These are phyloP conservation scores for Trichoderma sp. DNA, from an alignment of 2,329 filamentous ascomycete genomes.

Conservation along the genomic window DNA sequence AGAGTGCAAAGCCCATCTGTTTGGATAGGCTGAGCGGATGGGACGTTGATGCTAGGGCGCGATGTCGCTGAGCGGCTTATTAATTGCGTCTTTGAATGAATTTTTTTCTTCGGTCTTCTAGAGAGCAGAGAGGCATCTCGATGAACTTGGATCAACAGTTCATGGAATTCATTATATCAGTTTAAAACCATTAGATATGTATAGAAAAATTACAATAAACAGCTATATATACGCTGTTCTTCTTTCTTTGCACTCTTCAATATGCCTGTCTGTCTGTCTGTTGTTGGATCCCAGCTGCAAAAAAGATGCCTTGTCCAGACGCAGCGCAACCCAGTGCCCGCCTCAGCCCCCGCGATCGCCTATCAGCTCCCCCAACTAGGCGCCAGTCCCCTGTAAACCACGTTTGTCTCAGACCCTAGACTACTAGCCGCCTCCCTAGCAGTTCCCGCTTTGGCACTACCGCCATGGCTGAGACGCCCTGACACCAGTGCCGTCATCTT, in stretches of 20 bases:
- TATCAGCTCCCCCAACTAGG: neutral
- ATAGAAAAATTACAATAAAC: neutral
- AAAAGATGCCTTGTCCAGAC: neutral
- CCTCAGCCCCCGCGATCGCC: neutral
- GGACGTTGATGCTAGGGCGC: neutral
- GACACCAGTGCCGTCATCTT: neutral
- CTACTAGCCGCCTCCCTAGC: neutral
- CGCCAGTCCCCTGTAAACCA: slow-evolving; percentile 5
- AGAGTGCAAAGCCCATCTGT: neutral
- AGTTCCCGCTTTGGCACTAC: neutral
- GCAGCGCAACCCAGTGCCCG: neutral
- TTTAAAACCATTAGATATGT: no score
- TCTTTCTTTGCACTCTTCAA: neutral
- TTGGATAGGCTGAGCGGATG: neutral
- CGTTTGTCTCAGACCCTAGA: slow-evolving; percentile 1
- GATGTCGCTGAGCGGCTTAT: neutral
- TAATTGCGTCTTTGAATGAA: neutral
- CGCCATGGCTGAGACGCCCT: neutral
- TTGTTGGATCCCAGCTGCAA: neutral
- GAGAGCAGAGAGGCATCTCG: no score
- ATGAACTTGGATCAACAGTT: no score
- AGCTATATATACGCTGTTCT: neutral
- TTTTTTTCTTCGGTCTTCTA: neutral
- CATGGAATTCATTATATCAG: no score
- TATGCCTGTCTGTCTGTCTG: neutral